Evolutionary conservation across 139 green algal species (phyloP), one percentile per base, ranked within the genome.

Genomic region (Tetraselmis striata): DNA sequence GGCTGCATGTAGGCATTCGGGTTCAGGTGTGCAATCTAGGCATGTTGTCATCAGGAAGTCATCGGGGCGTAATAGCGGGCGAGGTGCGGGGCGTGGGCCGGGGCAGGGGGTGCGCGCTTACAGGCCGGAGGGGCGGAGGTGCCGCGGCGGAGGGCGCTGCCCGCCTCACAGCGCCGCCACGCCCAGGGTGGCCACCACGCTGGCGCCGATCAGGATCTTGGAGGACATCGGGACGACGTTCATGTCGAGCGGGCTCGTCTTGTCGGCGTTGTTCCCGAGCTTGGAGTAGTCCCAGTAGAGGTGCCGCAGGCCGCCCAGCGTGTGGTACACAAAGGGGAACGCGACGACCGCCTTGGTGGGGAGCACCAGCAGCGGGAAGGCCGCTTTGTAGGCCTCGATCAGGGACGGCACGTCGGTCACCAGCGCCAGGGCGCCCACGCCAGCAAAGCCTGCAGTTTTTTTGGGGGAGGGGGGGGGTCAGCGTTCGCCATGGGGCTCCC

Each of bases 251-350:
- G 92, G 86, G 28, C 85, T 91, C 29, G 85, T 89, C 81, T 94
- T 93, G 32, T 96, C 89, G 2, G 88, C 90, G 81, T 93, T 83
- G 59, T 92, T 93, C 75, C 92, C 94, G 75, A 95, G 92, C 74
- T 93, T 96, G 77, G 80, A 28, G 59, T 92, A 83, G 85, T 98
- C 95, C 93, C 94, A 98, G 28, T 92, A 88, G 27, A 97, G 75
- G 85, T 98, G 95, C 0, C 95, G 87, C 23, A 97, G 1, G 18
- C 90, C 95, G 28, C 86, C 96, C 26, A 96, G 45, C 76, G 94
- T 97, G 88, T 99, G 96, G 84, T 96, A 99, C n/a, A 97, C 82
- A 29, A 99, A 86, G 1, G 91, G 92, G 83, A 95, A 98, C 0
- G 90, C 81, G 23, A 98, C 81, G 0, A 88, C 81, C 23, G 91